phyloP scores from a whole-genome alignment of 495 filamentous ascomycete species.

The Xanthoparmelia taractica region DNA sequence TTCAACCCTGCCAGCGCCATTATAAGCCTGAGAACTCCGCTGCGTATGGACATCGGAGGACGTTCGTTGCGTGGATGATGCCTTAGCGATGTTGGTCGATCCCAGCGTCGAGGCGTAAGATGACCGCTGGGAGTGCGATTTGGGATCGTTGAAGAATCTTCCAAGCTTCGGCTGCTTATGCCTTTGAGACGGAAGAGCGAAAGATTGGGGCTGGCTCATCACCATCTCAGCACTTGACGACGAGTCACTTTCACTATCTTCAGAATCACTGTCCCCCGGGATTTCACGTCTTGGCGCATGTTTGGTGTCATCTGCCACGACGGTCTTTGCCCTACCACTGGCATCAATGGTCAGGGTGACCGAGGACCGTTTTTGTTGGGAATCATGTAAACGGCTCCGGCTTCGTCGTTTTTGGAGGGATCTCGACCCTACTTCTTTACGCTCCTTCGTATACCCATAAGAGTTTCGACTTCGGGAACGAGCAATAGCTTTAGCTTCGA shows the following conservation, averaged over 20 bases:
- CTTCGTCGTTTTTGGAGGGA: conserved; percentile 8
- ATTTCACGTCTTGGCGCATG: conserved; percentile 21
- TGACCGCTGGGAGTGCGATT: conserved; percentile 44
- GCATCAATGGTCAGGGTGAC: conserved; percentile 66
- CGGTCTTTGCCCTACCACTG: conserved; percentile 59
- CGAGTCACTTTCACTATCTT: conserved; percentile 41
- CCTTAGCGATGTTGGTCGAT: conserved; percentile 23
- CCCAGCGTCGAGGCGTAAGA: conserved; percentile 39
- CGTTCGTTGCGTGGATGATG: background rate
- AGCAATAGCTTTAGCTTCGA: conserved; percentile 18
- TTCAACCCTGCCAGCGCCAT: conserved; percentile 3
- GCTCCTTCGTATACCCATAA: conserved; percentile 9
- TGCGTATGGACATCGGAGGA: conserved; percentile 10
- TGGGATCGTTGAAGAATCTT: conserved; percentile 49
- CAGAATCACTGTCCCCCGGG: conserved; percentile 41
- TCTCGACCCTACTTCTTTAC: background rate
- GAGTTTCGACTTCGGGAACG: conserved; percentile 12
- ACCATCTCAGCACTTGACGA: conserved; percentile 61
- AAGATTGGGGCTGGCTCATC: conserved; percentile 56
- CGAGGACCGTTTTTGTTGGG: conserved; percentile 39
- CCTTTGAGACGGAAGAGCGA: conserved; percentile 47
- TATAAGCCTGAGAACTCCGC: conserved; percentile 12
- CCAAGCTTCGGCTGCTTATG: conserved; percentile 39
- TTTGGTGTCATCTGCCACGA: background rate
- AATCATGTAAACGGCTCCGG: background rate